Base-by-base conservation (phyloP, 805 yeast species). In the Groenewaldozyma tartarivorans region DNA sequence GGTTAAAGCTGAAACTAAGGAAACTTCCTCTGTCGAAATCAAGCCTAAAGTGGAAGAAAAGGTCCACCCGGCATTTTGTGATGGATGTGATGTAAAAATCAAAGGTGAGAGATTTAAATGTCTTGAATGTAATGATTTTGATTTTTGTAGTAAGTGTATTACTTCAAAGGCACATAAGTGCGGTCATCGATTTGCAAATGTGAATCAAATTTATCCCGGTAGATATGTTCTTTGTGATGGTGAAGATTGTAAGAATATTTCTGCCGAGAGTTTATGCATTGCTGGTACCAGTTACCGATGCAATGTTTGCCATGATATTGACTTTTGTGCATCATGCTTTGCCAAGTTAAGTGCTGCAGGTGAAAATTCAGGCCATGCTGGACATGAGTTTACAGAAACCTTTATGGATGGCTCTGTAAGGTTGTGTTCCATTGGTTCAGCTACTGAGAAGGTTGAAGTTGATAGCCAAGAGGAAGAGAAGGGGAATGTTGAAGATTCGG, bases 91-190 rank as follows among this genome's bases (percentile, higher is more conserved):
- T 19, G 36, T 24, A 4, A 36, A 35, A 29, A 56, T 63, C 40
- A 44, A 20, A 18, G 79, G 79, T 3, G 49, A 54, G 3, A 66
- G 79, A 32, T 72, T 57, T 57, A 64, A 63, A 45, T 75, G 80
- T 50, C 50, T 65, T 37, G 58, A 59, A 16, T 75, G 80, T 51
- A 52, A 57, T 4, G 69, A 75, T 48, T 72, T 58, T 52, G 79
- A 75, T 53, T 56, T 74, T 38, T 75, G 80, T 53, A 61, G 60
- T 32, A 24, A 39, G 3, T 66, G 71, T 44, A 57, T 41, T 11
- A 18, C 19, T 15, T 7, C 21, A n/a, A 33, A 21, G 13, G 20
- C 9, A 11, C 27, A 32, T 22, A 30, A 29, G 27, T 34, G 31
- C 18, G 40, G 31, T 18, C 40, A 33, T 31, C 9, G 22, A 3